These are phyloP conservation scores for Penicillium parvum DNA, from an alignment of 495 filamentous ascomycete species.

Conservation along the genomic window DNA sequence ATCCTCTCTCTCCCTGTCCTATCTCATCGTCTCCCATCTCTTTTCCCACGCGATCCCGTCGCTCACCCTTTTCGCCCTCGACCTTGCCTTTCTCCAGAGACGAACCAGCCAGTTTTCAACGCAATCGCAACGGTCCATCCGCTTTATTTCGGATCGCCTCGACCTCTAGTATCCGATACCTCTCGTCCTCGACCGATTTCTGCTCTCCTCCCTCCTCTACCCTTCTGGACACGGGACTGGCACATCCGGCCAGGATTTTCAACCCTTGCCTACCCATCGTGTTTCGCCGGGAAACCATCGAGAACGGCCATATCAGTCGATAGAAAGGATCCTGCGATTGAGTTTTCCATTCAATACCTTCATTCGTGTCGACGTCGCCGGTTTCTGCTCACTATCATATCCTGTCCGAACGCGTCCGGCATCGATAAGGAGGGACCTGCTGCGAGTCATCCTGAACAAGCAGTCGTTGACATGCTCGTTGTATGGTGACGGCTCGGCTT, in stretches of 20 bases:
- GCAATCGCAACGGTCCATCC: conserved; percentile 18
- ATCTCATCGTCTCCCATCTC: conserved; percentile 22
- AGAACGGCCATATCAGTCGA: too few species aligned
- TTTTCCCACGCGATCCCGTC: conserved; percentile 33
- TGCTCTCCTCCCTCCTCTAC: conserved; percentile 4
- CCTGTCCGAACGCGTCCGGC: conserved; percentile 10
- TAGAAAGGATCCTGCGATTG: too few species aligned
- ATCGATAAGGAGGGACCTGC: conserved; percentile 2
- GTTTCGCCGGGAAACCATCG: neutral
- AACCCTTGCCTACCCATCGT: neutral
- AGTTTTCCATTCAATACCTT: neutral
- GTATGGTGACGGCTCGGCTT: conserved; percentile 26
- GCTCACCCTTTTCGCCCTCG: conserved; percentile 25
- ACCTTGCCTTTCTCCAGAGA: conserved; percentile 20
- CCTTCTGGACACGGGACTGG: conserved; percentile 14
- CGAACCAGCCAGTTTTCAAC: conserved; percentile 13
- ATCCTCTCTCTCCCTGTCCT: conserved; percentile 18
- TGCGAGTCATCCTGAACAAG: neutral
- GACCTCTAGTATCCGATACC: neutral
- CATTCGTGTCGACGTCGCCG: neutral
- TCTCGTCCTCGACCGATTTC: conserved; percentile 1
- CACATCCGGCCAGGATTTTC: conserved; percentile 21
- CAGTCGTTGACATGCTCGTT: conserved; percentile 35
- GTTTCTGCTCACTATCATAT: neutral
- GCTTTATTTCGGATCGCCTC: conserved; percentile 18